Percentiles rank a stretch among this genome's conserved stretches.
phyloP scores from a whole-genome alignment of 805 yeast genomes.

The Ogataea pilisensis region DNA sequence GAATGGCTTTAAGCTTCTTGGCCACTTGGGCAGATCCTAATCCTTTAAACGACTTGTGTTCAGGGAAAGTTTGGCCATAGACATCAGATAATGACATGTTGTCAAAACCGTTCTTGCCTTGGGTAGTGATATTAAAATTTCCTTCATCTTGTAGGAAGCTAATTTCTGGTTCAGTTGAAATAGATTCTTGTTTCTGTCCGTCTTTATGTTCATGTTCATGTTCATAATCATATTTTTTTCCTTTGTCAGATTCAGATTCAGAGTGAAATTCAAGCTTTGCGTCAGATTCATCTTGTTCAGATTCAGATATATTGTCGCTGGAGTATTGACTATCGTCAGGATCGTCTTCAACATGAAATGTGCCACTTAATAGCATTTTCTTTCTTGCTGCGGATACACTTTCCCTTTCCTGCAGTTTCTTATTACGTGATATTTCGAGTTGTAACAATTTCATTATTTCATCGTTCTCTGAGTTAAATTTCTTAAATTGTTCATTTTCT shows the following conservation, averaged over 20 bases:
- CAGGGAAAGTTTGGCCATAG: slow-evolving; percentile 22
- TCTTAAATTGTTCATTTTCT: slow-evolving; percentile 3
- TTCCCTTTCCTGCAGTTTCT: slow-evolving; percentile 12
- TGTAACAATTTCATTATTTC: slow-evolving; percentile 22
- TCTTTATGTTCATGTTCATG: slow-evolving; percentile 11
- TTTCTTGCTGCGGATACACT: slow-evolving; percentile 12
- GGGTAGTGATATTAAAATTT: background rate
- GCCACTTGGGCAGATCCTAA: slow-evolving; percentile 16
- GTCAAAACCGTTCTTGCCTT: slow-evolving; percentile 7
- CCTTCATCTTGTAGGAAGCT: slow-evolving; percentile 14
- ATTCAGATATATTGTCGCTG: slow-evolving; percentile 15
- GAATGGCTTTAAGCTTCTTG: slow-evolving; percentile 15
- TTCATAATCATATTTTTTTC: slow-evolving; percentile 21
- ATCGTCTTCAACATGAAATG: slow-evolving; percentile 20
- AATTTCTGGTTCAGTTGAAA: slow-evolving; percentile 7
- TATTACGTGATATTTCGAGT: slow-evolving; percentile 18
- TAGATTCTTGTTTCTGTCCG: background rate
- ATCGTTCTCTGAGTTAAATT: slow-evolving; percentile 11
- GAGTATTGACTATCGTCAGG: slow-evolving; percentile 29
- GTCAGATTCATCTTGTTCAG: slow-evolving; percentile 19
- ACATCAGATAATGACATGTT: slow-evolving; percentile 25
- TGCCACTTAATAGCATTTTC: slow-evolving; percentile 12
- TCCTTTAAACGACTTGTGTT: slow-evolving; percentile 16
- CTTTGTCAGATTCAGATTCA: slow-evolving; percentile 21
- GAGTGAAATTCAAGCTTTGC: slow-evolving; percentile 22